phyloP scores from a whole-genome alignment of 179 eudicot species.

The Beta macrorhiza region DNA sequence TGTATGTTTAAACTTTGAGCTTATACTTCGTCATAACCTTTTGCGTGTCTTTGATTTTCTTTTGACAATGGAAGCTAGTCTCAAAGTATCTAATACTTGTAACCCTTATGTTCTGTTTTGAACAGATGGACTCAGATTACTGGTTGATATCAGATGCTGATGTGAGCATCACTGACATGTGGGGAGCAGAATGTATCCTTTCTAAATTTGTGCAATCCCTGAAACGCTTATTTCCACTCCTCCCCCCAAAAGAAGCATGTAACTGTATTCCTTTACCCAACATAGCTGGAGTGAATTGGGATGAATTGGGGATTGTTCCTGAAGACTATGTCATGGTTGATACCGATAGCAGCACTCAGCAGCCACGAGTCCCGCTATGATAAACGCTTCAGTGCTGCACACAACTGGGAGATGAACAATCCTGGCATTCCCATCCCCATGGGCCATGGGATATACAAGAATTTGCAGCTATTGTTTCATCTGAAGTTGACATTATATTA shows the following conservation, averaged over 20 bases:
- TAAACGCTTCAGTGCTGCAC: conserved; percentile 35
- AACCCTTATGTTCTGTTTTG: conserved; percentile 22
- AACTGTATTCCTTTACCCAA: conserved; percentile 30
- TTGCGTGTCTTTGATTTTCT: background rate
- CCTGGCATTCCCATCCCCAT: background rate
- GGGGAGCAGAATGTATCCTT: conserved; percentile 88
- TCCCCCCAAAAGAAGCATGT: background rate
- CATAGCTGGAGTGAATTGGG: conserved; percentile 65
- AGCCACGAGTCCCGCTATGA: conserved; percentile 52
- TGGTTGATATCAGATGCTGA: conserved; percentile 81
- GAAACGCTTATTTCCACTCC: background rate
- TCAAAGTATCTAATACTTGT: background rate
- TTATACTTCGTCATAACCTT: background rate
- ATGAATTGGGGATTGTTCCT: conserved; percentile 43
- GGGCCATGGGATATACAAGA: background rate
- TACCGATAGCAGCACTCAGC: conserved; percentile 35
- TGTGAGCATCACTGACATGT: conserved; percentile 83
- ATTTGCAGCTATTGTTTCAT: background rate
- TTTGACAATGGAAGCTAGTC: background rate
- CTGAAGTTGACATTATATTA: background rate
- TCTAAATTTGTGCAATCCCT: background rate
- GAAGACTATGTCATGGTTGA: conserved; percentile 41
- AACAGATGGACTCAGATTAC: conserved; percentile 83
- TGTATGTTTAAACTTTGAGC: conserved; percentile 61
- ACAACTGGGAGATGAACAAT: conserved; percentile 30